phyloP scores from a whole-genome alignment of 2,329 filamentous ascomycete species.

The Nemania bipapillata region DNA sequence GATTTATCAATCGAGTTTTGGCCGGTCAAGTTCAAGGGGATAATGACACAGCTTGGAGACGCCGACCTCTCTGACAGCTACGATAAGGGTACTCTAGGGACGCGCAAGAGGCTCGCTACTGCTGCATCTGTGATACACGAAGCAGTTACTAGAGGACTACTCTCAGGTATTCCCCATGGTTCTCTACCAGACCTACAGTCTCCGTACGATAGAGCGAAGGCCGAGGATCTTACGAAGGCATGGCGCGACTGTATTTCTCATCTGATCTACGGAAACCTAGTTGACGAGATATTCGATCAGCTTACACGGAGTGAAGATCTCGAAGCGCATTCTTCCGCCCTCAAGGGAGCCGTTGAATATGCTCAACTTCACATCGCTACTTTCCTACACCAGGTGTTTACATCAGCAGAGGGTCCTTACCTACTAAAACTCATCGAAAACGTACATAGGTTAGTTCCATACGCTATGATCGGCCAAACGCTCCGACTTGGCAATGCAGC shows the following conservation, averaged over 20 bases:
- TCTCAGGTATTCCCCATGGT: constrained; percentile 66
- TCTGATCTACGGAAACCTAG: constrained; percentile 73
- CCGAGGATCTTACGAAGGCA: constrained; percentile 69
- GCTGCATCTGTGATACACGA: constrained; percentile 76
- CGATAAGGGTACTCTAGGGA: constrained; percentile 79
- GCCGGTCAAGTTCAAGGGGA: constrained; percentile 67
- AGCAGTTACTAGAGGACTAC: constrained; percentile 71
- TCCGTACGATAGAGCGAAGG: constrained; percentile 68
- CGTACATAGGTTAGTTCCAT: constrained; percentile 76
- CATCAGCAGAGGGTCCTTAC: constrained; percentile 80
- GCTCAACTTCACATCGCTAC: constrained; percentile 70
- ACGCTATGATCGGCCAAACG: constrained; percentile 76
- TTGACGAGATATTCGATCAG: constrained; percentile 72
- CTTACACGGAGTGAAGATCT: constrained; percentile 70
- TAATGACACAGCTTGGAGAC: constrained; percentile 71
- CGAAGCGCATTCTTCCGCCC: constrained; percentile 69
- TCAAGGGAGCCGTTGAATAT: constrained; percentile 73
- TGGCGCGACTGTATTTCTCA: constrained; percentile 75
- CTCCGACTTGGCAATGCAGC: constrained; percentile 81
- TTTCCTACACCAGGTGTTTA: constrained; percentile 77
- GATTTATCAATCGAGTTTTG: constrained; percentile 73
- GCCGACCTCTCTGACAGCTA: constrained; percentile 83
- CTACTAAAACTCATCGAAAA: constrained; percentile 76
- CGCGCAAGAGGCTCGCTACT: constrained; percentile 78
- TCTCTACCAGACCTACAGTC: constrained; percentile 42